Evolutionary conservation across 805 yeast genomes (phyloP).

Genomic region (Saturnispora galanensis): DNA sequence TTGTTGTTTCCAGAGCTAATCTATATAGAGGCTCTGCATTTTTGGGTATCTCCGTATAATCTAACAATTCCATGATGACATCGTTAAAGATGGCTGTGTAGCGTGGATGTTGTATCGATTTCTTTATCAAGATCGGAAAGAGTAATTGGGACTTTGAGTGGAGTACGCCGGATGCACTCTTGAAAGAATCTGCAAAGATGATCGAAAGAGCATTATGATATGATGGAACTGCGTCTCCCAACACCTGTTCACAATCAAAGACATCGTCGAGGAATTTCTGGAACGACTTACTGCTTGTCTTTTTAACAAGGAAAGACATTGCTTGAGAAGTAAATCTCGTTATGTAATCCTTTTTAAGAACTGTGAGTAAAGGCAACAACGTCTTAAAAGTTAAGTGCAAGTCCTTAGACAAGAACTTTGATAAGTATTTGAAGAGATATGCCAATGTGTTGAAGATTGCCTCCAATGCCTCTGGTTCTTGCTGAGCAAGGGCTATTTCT

Average conservation of each 20-base stretch:
- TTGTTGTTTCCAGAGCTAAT: conserved; percentile 18
- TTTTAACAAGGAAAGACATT: conserved; percentile 70
- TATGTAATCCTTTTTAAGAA: conserved; percentile 50
- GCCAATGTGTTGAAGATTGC: conserved; percentile 81
- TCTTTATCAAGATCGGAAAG: conserved; percentile 28
- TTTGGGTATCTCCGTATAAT: conserved; percentile 40
- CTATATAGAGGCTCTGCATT: conserved; percentile 37
- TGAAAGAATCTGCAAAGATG: conserved; percentile 65
- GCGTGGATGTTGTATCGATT: conserved; percentile 16
- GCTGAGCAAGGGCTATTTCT: conserved; percentile 37
- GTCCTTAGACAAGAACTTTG: conserved; percentile 53
- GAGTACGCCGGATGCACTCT: conserved; percentile 57
- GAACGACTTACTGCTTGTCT: conserved; percentile 43
- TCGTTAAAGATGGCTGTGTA: conserved; percentile 45
- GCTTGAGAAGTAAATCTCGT: conserved; percentile 87
- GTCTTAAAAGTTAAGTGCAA: conserved; percentile 59
- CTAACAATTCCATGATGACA: conserved; percentile 41
- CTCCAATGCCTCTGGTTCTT: conserved; percentile 58
- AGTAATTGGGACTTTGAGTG: conserved; percentile 62
- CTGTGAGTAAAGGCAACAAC: conserved; percentile 53
- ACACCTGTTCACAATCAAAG: conserved; percentile 24
- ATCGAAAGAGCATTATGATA: conserved; percentile 50
- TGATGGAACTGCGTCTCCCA: conserved; percentile 27
- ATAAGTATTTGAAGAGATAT: conserved; percentile 78
- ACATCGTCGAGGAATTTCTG: conserved; percentile 34